phyloP scores from a whole-genome alignment of 495 filamentous ascomycete genomes.

The Podospora pseudocomata region DNA sequence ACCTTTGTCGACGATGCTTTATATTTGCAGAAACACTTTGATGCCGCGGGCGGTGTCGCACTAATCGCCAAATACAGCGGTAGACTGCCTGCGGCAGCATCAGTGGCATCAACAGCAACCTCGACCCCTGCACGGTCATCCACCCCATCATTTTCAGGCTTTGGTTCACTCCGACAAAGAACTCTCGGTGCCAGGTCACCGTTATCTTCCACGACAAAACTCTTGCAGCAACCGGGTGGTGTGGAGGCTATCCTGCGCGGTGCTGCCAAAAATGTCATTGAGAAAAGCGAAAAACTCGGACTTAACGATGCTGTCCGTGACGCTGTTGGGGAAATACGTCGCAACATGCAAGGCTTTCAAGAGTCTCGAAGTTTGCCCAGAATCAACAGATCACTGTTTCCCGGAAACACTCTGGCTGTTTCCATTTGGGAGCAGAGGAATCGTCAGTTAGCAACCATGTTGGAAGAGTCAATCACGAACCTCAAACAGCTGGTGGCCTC shows the following conservation, averaged over 20 bases:
- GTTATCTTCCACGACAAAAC: slow-evolving; percentile 54
- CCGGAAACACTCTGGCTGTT: slow-evolving; percentile 32
- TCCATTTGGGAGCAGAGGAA: slow-evolving; percentile 65
- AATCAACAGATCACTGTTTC: slow-evolving; percentile 21
- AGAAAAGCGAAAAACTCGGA: slow-evolving; percentile 78
- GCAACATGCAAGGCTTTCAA: slow-evolving; percentile 44
- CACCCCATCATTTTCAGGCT: slow-evolving; percentile 32
- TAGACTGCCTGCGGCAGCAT: slow-evolving; percentile 52
- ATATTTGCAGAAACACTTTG: slow-evolving; percentile 75
- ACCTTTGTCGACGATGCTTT: slow-evolving; percentile 87
- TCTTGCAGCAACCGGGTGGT: slow-evolving; percentile 57
- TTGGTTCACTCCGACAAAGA: slow-evolving; percentile 33
- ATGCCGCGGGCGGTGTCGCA: slow-evolving; percentile 62
- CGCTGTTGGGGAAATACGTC: slow-evolving; percentile 74
- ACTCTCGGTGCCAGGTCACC: slow-evolving; percentile 45
- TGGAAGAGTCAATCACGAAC: slow-evolving; percentile 66
- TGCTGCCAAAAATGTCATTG: slow-evolving; percentile 77
- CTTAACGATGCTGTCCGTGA: slow-evolving; percentile 88
- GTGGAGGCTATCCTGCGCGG: slow-evolving; percentile 80
- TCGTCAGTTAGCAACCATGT: slow-evolving; percentile 63
- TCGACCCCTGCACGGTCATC: slow-evolving; percentile 33
- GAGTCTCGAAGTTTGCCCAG: slow-evolving; percentile 40
- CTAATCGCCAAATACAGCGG: slow-evolving; percentile 83
- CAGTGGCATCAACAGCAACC: slow-evolving; percentile 35
- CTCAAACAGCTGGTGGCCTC: slow-evolving; percentile 53